phyloP scores from a whole-genome alignment of 495 filamentous ascomycete genomes.

The Amphirosellinia nigrospora region DNA sequence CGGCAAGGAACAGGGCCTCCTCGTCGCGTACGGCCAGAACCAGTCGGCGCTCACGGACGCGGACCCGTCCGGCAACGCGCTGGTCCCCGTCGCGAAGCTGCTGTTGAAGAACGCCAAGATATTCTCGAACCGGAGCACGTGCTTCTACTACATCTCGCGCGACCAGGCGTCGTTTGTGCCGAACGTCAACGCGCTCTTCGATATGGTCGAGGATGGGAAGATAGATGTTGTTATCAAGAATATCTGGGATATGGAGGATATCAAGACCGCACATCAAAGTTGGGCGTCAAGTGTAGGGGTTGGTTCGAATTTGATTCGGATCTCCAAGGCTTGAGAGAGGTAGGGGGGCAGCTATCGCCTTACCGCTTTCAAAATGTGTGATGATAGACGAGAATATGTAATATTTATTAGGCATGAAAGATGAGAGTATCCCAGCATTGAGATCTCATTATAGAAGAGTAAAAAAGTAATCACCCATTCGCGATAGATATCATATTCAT shows the following conservation, averaged over 20 bases:
- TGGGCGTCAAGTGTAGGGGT: slow-evolving; percentile 45
- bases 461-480: background rate
- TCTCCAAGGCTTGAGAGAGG: background rate
- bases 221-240: slow-evolving; percentile 50
- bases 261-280: slow-evolving; percentile 47
- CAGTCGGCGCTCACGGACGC: slow-evolving; percentile 22
- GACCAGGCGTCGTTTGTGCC: slow-evolving; percentile 40
- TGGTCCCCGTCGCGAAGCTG: slow-evolving; percentile 33
- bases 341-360: too few species aligned
- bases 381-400: too few species aligned
- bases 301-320: slow-evolving; percentile 44
- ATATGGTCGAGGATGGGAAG: slow-evolving; percentile 41
- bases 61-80: background rate
- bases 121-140: slow-evolving; percentile 36
- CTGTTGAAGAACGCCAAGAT: slow-evolving; percentile 34
- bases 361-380: background rate
- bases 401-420: too few species aligned
- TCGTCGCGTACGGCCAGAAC: slow-evolving; percentile 33
- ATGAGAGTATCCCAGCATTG: too few species aligned
- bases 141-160: slow-evolving; percentile 46
- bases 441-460: too few species aligned
- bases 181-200: slow-evolving; percentile 39
- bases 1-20: slow-evolving; percentile 5
- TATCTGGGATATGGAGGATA: slow-evolving; percentile 47
- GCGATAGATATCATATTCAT: background rate